Base-by-base conservation (phyloP, 2,329 filamentous ascomycete genomes). In the Fusarium oxysporum region DNA sequence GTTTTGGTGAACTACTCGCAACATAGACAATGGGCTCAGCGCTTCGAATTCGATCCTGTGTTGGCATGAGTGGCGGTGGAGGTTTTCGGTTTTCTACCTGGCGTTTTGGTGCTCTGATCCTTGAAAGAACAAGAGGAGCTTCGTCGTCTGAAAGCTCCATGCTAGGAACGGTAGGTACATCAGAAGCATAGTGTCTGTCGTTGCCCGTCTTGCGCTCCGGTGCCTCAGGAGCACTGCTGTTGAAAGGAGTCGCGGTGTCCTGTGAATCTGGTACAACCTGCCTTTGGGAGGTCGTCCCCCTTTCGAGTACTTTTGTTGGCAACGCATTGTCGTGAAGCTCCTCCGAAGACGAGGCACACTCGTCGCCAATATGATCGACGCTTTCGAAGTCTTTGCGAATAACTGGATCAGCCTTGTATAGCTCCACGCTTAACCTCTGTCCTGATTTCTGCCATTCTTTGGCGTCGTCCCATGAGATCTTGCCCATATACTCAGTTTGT, bases 121-220 rank as follows among this genome's bases (percentile, higher is more conserved):
- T 68, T 8, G 71, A 64, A 28, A 78, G 57, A 17, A 76, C 44
- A n/a, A 81, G 61, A 1, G 81, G 81, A 19, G 78, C 76, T 60
- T 83, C 82, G 23, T 83, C 82, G 53, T 83, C 81, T 9, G 82
- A 83, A 11, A 83, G 76, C 9, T 73, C 71, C 56, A 75, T 77
- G 4, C 72, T 62, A n/a, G 74, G 56, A 23, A 65, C 51, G 6
- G 38, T 25, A 44, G 62, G 40, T 14, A 40, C 19, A 38, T 14
- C 23, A 1, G 44, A 30, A 35, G 21, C 12, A 14, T 38, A 32
- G 19, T 33, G 23, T 7, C 40, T 45, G 8, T 16, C 21, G 6
- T 41, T 9, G 6, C 43, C 37, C 11, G 53, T 47, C 17, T 55
- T 65, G 11, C 50, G 8, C 45, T 65, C 56, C 23, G 67, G 66